Evolutionary conservation across 2,329 filamentous ascomycete genomes (phyloP).

Genomic region (Colletotrichum camelliae): DNA sequence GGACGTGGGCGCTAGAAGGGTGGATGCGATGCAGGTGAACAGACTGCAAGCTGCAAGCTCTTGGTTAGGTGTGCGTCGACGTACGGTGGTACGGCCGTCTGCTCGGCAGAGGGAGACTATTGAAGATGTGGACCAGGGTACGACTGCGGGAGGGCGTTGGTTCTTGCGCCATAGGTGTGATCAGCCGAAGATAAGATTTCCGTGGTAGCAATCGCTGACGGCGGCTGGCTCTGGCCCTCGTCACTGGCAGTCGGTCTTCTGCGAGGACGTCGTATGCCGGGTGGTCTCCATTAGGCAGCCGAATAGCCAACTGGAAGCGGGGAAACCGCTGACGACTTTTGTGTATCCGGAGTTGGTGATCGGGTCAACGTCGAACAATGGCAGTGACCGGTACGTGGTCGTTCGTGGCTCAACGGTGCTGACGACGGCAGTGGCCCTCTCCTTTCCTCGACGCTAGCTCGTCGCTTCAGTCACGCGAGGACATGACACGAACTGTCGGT

Average conservation of each 20-base stretch:
- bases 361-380: not conserved
- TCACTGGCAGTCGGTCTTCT: not conserved
- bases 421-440: not conserved
- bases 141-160: conserved; percentile 26
- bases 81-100: not conserved
- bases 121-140: conserved; percentile 6
- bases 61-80: not conserved
- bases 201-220: not conserved
- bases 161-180: conserved; percentile 3
- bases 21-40: conserved; percentile 22
- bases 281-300: not conserved
- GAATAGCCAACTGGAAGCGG: not conserved
- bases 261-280: not conserved
- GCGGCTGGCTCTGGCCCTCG: not conserved
- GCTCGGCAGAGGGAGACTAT: conserved; percentile 11
- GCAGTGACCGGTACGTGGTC: not conserved
- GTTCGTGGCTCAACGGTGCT: not conserved
- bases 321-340: not conserved
- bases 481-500: not conserved
- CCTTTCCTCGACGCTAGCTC: not conserved
- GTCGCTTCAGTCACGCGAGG: not conserved
- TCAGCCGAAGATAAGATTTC: not conserved
- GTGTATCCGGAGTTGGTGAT: conserved; percentile 6
- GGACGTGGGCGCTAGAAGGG: conserved; percentile 31
- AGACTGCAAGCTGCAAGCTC: conserved; percentile 17